Evolutionary conservation across 177 flowering plant species (phyloP), one percentile per base, ranked within the genome.

Genomic region (Telopea speciosissima): DNA sequence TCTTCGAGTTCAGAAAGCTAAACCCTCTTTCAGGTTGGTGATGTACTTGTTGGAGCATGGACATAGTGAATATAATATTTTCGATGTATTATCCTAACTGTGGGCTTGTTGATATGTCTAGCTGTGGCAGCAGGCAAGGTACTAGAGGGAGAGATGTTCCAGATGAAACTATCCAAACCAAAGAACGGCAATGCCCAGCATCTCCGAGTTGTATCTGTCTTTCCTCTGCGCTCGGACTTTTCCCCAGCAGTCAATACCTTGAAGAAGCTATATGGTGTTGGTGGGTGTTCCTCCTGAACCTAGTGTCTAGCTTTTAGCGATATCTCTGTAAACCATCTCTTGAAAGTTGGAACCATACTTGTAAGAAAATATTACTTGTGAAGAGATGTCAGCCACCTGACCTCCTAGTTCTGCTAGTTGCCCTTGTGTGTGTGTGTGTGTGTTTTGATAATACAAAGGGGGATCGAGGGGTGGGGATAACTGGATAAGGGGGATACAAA

Each of bases 161-260:
- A 76, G 54, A 76, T 91, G 84, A 85, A 87, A 21, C 71, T 91
- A 36, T 72, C 88, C 23, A 84, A 85, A 73, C 90, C 95, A 11
- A 87, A 79, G 81, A 90, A 82, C 70, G 93, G 90, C 11, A 83
- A 89, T 71, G 92, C 96, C 6, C 86, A 85, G 69, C 91, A 93
- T 75, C 73, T 80, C 19, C 85, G 93, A 11, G 90, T 80, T 3
- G 81, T 66, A 5, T 83, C 90, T 1, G 76, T 91, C 77, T 72
- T 79, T 71, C 97, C 96, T 19, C 64, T 91, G 79, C 75, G 88
- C 42, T 79, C 96, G 14, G 83, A 81, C 33, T 93, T 85, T 75
- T 74, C 71, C 69, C 90, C 97, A 8, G 88, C 74, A 22, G 82
- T 90, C 61, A 74, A 70, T 56, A 75, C 80, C 25, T 74, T 91